phyloP scores from a whole-genome alignment of 441 rosid genomes.

The Bruguiera hainesii region DNA sequence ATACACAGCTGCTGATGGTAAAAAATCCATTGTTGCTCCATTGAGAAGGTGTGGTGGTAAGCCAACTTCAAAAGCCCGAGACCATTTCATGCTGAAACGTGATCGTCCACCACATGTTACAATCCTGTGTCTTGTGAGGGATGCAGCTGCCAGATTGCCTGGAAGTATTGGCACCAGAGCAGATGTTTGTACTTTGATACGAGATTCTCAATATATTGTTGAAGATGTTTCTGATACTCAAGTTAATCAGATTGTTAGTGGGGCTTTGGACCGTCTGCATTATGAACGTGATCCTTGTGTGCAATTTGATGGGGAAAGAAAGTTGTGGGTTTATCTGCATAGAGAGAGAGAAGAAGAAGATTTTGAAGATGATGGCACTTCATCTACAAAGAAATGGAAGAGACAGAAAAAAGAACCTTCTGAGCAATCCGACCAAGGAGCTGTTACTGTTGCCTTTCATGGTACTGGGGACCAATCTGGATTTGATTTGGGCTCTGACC shows the following conservation, averaged over 20 bases:
- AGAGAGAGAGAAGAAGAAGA: conserved; percentile 99
- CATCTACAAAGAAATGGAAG: conserved; percentile 99
- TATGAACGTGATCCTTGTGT: conserved; percentile 99
- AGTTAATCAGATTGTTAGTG: conserved; percentile 95
- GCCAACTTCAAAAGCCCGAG: conserved; percentile 99
- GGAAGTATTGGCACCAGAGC: conserved; percentile 99
- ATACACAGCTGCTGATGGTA: conserved; percentile 99
- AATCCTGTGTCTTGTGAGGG: conserved; percentile 96
- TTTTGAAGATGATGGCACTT: conserved; percentile 98
- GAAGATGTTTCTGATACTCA: conserved; percentile 94
- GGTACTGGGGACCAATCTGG: conserved; percentile 62
- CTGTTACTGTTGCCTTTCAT: conserved; percentile 59
- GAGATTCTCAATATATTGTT: conserved; percentile 88
- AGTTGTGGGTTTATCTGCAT: conserved; percentile 95
- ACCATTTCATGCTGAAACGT: conserved; percentile 99
- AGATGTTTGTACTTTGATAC: conserved; percentile 94
- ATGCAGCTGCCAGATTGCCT: conserved; percentile 97
- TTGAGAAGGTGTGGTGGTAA: conserved; percentile 99
- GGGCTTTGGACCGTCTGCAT: conserved; percentile 98
- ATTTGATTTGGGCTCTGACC: conserved; percentile 67
- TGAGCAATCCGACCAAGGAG: conserved; percentile 74
- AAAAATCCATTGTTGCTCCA: conserved; percentile 95
- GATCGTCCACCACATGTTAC: conserved; percentile 99
- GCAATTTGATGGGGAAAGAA: conserved; percentile 85
- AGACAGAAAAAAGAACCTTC: conserved; percentile 83